phyloP scores from a whole-genome alignment of 495 filamentous ascomycete species.

The Hypoxylon fuscum region DNA sequence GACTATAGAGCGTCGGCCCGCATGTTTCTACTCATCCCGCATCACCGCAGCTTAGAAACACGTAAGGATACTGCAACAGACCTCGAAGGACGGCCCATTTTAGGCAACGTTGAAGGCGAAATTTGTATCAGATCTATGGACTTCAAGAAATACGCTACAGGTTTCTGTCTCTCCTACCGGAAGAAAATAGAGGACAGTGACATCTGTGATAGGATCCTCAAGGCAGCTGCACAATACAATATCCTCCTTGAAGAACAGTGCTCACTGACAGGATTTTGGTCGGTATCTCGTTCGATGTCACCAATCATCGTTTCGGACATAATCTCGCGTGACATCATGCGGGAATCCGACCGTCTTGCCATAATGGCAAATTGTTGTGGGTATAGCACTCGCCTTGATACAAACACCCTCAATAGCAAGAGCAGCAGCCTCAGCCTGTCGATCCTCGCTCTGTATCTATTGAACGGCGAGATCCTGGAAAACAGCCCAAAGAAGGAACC shows the following conservation, averaged over 20 bases:
- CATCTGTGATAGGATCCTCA: constrained; percentile 39
- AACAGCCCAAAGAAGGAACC: constrained; percentile 27
- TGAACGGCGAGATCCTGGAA: constrained; percentile 49
- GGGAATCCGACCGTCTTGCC: constrained; percentile 43
- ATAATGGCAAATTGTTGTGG: constrained; percentile 44
- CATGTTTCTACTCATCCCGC: constrained; percentile 44
- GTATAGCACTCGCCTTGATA: constrained; percentile 44
- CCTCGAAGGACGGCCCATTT: constrained; percentile 11
- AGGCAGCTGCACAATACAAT: constrained; percentile 41
- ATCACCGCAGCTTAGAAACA: constrained; percentile 33
- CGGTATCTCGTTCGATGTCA: constrained; percentile 43
- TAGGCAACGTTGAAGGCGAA: constrained; percentile 44
- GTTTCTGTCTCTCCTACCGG: constrained; percentile 42
- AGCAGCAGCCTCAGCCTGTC: constrained; percentile 42
- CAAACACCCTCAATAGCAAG: constrained; percentile 29
- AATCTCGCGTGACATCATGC: constrained; percentile 26
- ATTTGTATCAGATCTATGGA: constrained; percentile 43
- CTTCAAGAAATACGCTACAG: constrained; percentile 37
- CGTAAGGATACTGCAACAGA: constrained; percentile 28
- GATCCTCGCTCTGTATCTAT: constrained; percentile 45
- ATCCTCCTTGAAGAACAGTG: constrained; percentile 38
- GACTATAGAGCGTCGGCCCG: constrained; percentile 42
- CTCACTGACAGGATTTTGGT: not conserved
- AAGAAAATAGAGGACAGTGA: constrained; percentile 20
- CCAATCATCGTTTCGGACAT: constrained; percentile 42